Evolutionary conservation across 1,139 yeast species (phyloP).

Genomic region (Pichia sp.): DNA sequence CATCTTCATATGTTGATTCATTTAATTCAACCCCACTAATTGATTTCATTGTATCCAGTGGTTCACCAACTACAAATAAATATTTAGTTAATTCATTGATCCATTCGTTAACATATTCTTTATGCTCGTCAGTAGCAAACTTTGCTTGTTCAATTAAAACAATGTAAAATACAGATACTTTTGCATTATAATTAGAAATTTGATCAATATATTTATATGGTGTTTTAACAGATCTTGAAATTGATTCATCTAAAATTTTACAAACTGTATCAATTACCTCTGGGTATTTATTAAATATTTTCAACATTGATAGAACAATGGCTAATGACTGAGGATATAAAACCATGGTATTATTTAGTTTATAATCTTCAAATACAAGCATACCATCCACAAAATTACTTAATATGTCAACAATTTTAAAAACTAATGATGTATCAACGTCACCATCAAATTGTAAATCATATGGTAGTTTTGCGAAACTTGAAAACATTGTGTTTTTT

Average conservation of each 20-base stretch:
- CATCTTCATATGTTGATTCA: conserved; percentile 2
- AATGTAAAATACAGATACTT: conserved; percentile 55
- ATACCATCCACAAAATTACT: conserved; percentile 21
- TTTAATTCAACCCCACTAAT: conserved; percentile 9
- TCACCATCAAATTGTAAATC: conserved; percentile 16
- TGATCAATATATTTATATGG: conserved; percentile 81
- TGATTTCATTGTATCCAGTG: conserved; percentile 31
- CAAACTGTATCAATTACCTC: conserved; percentile 35
- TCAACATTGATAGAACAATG: conserved; percentile 19
- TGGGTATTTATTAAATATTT: conserved; percentile 12
- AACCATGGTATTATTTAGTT: conserved; percentile 7
- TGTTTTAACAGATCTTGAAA: conserved; percentile 59
- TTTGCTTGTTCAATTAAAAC: conserved; percentile 69
- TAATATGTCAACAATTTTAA: conserved; percentile 22
- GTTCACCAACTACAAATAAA: conserved; percentile 51
- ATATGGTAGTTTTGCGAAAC: conserved; percentile 24
- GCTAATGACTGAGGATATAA: conserved; percentile 25
- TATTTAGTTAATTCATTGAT: conserved; percentile 40
- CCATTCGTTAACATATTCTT: conserved; percentile 39
- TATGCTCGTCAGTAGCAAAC: conserved; percentile 38
- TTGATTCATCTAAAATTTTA: conserved; percentile 65
- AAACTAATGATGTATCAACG: conserved; percentile 13
- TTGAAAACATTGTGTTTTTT: conserved; percentile 25
- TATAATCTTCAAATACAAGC: conserved; percentile 20
- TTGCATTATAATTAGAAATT: conserved; percentile 20